Percentiles rank a stretch among this genome's conserved stretches.
Evolutionary conservation across 345 rosid species (phyloP).

Genomic region (Linum usitatissimum): DNA sequence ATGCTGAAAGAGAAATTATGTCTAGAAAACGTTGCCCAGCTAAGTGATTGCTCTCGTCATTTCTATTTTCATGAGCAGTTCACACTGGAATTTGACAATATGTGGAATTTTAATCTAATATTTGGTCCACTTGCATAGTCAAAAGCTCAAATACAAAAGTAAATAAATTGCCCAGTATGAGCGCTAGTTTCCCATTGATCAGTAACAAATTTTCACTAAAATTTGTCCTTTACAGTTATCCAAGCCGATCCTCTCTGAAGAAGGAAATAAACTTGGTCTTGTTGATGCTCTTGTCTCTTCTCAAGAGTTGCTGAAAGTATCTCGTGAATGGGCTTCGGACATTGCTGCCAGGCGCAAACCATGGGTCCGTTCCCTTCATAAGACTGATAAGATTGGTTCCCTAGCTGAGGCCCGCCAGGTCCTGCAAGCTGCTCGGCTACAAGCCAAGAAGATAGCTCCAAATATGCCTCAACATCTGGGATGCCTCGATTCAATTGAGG

Average conservation of each 20-base stretch:
- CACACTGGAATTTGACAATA: no score
- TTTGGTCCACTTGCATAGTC: no score
- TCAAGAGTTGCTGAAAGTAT: constrained; percentile 61
- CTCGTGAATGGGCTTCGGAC: constrained; percentile 79
- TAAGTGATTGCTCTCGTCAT: no score
- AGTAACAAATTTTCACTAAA: no score
- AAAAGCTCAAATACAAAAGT: no score
- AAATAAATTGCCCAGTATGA: no score
- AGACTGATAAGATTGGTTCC: constrained; percentile 80
- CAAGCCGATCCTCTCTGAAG: constrained; percentile 73
- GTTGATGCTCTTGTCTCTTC: constrained; percentile 66
- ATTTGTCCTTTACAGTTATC: constrained; percentile 45
- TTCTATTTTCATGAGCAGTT: no score
- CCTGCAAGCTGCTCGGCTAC: constrained; percentile 45
- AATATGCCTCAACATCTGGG: constrained; percentile 88
- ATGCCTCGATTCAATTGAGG: constrained; percentile 86
- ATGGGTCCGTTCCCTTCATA: constrained; percentile 70
- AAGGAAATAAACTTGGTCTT: constrained; percentile 77
- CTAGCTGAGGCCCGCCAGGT: constrained; percentile 66
- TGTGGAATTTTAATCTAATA: no score
- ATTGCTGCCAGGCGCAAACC: constrained; percentile 63
- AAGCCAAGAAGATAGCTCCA: constrained; percentile 67
- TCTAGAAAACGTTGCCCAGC: no score
- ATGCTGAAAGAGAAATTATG: no score
- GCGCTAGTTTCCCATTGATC: no score